Evolutionary conservation across 805 yeast species (phyloP).

Genomic region (Kazachstania bromeliacearum): DNA sequence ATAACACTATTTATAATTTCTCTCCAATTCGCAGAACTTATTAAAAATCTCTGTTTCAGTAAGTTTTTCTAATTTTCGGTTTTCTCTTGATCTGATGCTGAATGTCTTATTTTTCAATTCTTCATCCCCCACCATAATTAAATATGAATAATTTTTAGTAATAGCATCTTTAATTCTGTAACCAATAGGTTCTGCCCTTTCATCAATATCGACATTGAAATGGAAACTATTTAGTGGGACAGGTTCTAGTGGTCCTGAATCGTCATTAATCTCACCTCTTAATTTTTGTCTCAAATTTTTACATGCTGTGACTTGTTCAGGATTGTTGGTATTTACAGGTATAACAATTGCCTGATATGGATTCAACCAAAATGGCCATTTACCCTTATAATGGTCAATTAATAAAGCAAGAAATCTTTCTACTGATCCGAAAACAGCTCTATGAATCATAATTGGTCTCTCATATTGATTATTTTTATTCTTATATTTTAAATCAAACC

Average conservation of each 20-base stretch:
- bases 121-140: conserved; percentile 80
- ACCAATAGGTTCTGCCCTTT: conserved; percentile 69
- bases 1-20: conserved; percentile 30
- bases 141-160: conserved; percentile 62
- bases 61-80: conserved; percentile 37
- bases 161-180: conserved; percentile 73
- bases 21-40: conserved; percentile 49
- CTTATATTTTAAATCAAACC: conserved; percentile 67
- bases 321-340: conserved; percentile 63
- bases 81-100: conserved; percentile 54
- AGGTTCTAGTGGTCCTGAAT: conserved; percentile 29
- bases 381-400: conserved; percentile 82
- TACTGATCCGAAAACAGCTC: conserved; percentile 91
- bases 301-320: conserved; percentile 38
- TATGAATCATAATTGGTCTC: conserved; percentile 87
- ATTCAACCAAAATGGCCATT: conserved; percentile 96
- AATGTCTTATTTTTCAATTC: conserved; percentile 54
- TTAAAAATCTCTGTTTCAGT: conserved; percentile 42
- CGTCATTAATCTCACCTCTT: conserved; percentile 34
- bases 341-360: conserved; percentile 83
- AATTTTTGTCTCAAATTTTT: conserved; percentile 37
- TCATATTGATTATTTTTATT: conserved; percentile 41
- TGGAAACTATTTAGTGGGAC: conserved; percentile 49
- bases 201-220: conserved; percentile 69
- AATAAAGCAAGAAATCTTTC: conserved; percentile 88